These are phyloP conservation scores for Hyaloscypha variabilis DNA, from an alignment of 495 filamentous ascomycete genomes.

Conservation along the genomic window DNA sequence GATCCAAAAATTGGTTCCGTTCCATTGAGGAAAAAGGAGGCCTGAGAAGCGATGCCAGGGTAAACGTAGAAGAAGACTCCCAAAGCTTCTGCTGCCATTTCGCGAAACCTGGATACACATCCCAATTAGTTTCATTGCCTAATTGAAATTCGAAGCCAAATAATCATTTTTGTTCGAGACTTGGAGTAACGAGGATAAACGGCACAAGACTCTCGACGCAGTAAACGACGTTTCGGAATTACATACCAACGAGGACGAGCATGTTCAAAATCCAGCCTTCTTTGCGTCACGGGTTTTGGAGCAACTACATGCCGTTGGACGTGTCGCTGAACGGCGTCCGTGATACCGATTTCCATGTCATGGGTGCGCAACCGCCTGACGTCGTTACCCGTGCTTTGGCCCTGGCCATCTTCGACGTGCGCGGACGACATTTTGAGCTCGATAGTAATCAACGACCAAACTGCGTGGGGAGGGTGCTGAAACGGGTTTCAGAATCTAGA, in stretches of 20 bases:
- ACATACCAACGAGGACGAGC: slow-evolving; percentile 41
- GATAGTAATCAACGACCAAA: not conserved
- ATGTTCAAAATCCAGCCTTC: slow-evolving; percentile 54
- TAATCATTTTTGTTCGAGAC: too few relatives aligned
- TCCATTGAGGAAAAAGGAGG: slow-evolving; percentile 46
- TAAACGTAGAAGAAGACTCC: slow-evolving; percentile 57
- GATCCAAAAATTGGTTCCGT: slow-evolving; percentile 41
- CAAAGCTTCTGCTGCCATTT: slow-evolving; percentile 44
- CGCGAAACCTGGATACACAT: slow-evolving; percentile 22
- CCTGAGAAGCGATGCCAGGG: slow-evolving; percentile 49
- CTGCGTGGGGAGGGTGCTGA: not conserved
- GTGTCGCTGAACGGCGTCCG: slow-evolving; percentile 51
- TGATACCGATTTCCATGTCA: slow-evolving; percentile 49
- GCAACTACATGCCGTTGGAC: slow-evolving; percentile 46
- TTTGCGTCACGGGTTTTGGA: slow-evolving; percentile 46
- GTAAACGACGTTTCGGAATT: not conserved
- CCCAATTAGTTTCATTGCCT: slow-evolving; percentile 44
- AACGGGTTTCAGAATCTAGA: not conserved
- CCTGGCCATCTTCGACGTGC: slow-evolving; percentile 25
- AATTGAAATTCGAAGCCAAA: too few relatives aligned
- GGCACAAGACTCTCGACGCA: not conserved
- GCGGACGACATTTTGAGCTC: slow-evolving; percentile 23
- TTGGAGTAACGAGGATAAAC: not conserved
- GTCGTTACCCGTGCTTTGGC: slow-evolving; percentile 14
- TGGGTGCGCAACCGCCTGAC: slow-evolving; percentile 33